Conservation (phyloP, 139 green algal species). For the Zygnema circumcarinatum region DNA sequence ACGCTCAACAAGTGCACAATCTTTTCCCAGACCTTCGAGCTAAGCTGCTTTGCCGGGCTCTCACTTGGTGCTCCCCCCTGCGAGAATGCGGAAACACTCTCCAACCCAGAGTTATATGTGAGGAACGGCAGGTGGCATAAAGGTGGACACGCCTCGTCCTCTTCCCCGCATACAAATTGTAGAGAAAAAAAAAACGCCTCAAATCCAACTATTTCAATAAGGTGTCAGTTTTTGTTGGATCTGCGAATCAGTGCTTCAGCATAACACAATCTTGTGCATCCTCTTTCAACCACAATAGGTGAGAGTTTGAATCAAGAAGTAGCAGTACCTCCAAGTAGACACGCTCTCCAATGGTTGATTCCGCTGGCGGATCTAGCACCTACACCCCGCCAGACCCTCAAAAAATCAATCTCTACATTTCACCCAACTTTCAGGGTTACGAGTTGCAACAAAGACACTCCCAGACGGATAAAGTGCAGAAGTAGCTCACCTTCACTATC, state of each 20-base stretch:
- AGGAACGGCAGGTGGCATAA: background rate
- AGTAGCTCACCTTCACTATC: slow-evolving; percentile 31
- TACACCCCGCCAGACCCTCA: background rate
- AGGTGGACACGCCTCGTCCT: background rate
- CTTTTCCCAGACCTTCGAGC: slow-evolving; percentile 52
- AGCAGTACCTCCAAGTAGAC: slow-evolving; percentile 23
- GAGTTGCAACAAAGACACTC: too few relatives aligned
- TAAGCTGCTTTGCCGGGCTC: slow-evolving; percentile 36
- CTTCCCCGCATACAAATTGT: background rate
- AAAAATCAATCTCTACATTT: background rate
- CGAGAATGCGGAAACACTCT: too few relatives aligned
- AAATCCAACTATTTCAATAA: too few relatives aligned
- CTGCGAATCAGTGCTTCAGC: too few relatives aligned
- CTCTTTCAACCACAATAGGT: too few relatives aligned
- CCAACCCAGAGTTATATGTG: slow-evolving; percentile 6
- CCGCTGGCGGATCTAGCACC: slow-evolving; percentile 21
- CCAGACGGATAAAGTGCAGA: too few relatives aligned
- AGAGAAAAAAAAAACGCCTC: background rate
- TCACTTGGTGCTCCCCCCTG: slow-evolving; percentile 38
- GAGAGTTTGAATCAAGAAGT: too few relatives aligned
- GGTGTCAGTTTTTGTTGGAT: too few relatives aligned
- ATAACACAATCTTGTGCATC: too few relatives aligned
- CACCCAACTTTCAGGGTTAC: too few relatives aligned
- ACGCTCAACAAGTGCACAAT: slow-evolving; percentile 21
- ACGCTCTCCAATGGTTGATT: slow-evolving; percentile 3